Evolutionary conservation across 495 filamentous ascomycete genomes (phyloP), one percentile per base, ranked within the genome.

Genomic region (Aspergillus kassunensis): DNA sequence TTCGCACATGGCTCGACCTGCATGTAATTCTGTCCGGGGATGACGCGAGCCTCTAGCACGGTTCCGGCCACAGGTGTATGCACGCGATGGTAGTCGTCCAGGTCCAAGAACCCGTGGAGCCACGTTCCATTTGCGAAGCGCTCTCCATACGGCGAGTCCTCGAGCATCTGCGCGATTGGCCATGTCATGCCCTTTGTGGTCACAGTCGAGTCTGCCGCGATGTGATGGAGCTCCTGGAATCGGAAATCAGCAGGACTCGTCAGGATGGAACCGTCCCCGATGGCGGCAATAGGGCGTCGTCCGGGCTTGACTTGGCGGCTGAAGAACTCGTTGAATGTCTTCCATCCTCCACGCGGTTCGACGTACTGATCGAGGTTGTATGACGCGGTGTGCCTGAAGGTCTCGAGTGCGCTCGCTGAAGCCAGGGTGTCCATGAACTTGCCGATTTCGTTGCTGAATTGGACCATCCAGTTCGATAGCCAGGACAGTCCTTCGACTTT

Each of bases 311-410:
- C 40, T 2, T 44, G 33, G 8, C 51, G 42, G 11, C 23, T 13
- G 43, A 54, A 54, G 25, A 54, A 54, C 27, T 44, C 39, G 29
- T 49, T 55, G 37, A 49, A 55, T 0, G 45, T 44, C 15, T 19
- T 13, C 53, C 53, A 55, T 19, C 53, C 53, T 2, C 45, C 37
- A 5, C 25, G 44, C 2, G 53, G 44, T 15, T 48, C 51, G 15
- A 33, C 34, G 23, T 54, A 54, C 15, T 48, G 34, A 18, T 41
- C 2, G 1, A 41, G 42, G 21, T 35, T 24, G 19, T 49, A 54
- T 8, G 12, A 13, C 6, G 39, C 20, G 39, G 9, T 45, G 4
- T 18, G 12, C 13, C n/a, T 24, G 44, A 48, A 54, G 6, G 51
- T 54, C 12, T 33, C 45, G 10, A 50, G 18, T 13, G 27, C 33